These are phyloP conservation scores for Alternaria longipes DNA, from an alignment of 2,329 filamentous ascomycete species.

Conservation along the genomic window DNA sequence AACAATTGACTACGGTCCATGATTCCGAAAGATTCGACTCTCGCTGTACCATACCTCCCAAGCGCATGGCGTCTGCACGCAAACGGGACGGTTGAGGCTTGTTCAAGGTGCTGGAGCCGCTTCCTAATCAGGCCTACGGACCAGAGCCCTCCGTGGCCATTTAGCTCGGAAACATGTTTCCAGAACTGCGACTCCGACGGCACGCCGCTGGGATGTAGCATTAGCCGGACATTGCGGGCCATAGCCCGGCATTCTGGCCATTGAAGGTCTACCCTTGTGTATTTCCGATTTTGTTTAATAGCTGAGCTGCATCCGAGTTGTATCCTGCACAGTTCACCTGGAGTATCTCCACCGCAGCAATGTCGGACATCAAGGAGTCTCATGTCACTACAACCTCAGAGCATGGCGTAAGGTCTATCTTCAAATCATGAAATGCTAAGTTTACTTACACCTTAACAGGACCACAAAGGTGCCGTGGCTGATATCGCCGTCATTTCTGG, in stretches of 20 bases:
- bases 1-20: background rate
- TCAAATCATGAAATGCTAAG: background rate
- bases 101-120: slow-evolving; percentile 10
- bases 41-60: background rate
- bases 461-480: slow-evolving; percentile 27
- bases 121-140: slow-evolving; percentile 14
- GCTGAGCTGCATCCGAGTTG: slow-evolving; percentile 12
- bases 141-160: slow-evolving; percentile 5
- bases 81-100: slow-evolving; percentile 13
- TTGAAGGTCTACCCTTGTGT: slow-evolving; percentile 1
- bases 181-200: slow-evolving; percentile 19
- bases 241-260: slow-evolving; percentile 12
- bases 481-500: slow-evolving; percentile 60
- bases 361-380: slow-evolving; percentile 28
- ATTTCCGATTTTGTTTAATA: slow-evolving; percentile 25
- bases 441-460: slow-evolving; percentile 16
- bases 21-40: background rate
- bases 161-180: slow-evolving; percentile 17
- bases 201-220: slow-evolving; percentile 16
- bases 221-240: slow-evolving; percentile 28
- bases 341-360: slow-evolving; percentile 18
- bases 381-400: slow-evolving; percentile 24
- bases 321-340: slow-evolving; percentile 21
- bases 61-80: slow-evolving; percentile 6
- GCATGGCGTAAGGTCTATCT: slow-evolving; percentile 22